Evolutionary conservation across 192 early-diverging fungal genomes (phyloP), one percentile per base, ranked within the genome.

Genomic region (Umbelopsis sp.): DNA sequence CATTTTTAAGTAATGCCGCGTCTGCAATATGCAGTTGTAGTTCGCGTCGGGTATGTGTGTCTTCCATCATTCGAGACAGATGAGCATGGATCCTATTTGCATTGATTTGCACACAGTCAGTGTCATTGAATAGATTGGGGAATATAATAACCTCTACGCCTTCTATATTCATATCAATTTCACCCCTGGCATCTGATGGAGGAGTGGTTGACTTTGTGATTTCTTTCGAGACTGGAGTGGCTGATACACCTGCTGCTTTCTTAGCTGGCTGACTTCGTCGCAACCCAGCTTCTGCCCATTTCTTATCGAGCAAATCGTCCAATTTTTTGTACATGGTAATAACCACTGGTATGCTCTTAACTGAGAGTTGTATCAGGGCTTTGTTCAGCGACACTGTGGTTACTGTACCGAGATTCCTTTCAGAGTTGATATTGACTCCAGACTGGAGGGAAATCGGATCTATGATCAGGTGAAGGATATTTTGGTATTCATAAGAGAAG

Each of bases 401-500:
- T 0, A 18, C 33, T 5, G 74, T 50, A 13, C 68, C 64, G 13
- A 76, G 69, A 13, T 74, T 74, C 87, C 90, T 89, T 66, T 77
- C 64, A 45, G 87, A 86, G 9, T 58, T 78, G 37, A 89, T 25
- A 4, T 66, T 69, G 7, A 64, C 33, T 2, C 30, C n/a, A 10
- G 68, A 48, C 3, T 66, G 47, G 4, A 78, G 48, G 45, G 81
- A 45, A 2, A 88, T 75, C 0, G 89, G 87, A 13, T 86, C 81
- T 2, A 91, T 69, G 10, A 88, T 76, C 20, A 90, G 46, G 44
- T 91, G 82, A 41, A 93, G 68, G 22, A 94, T 87, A 41, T 86
- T 84, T 74, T 94, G 91, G 78, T 91, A 91, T 66, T 93, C 91
- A 47, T 90, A 92, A n/a, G 89, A 83, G 16, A 92, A 76, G 50